A percentile compares a stretch with the other conserved stretches of the same genome.
phyloP scores from a whole-genome alignment of 208 protist species.

The Leishmania guyanensis region DNA sequence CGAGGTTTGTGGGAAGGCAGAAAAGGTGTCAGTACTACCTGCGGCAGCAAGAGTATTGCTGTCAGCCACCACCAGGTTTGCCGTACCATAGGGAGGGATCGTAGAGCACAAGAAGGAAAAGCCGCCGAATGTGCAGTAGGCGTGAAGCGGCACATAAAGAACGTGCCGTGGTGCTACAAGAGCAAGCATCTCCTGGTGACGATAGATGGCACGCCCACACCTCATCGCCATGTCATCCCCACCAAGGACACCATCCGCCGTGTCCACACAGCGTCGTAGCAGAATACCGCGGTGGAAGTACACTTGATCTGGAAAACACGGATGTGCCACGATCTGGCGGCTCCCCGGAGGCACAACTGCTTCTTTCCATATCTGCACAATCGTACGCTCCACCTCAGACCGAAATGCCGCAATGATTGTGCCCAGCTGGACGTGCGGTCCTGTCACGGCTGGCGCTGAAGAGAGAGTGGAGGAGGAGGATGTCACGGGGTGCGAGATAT shows the following conservation, averaged over 20 bases:
- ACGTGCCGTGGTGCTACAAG: conserved; percentile 46
- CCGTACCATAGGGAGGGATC: conserved; percentile 53
- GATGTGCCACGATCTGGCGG: conserved; percentile 28
- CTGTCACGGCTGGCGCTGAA: not conserved
- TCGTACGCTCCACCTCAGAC: conserved; percentile 30
- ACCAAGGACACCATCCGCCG: conserved; percentile 38
- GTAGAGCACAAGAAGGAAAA: conserved; percentile 53
- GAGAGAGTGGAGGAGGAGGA: not conserved
- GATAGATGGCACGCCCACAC: conserved; percentile 22
- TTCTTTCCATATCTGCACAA: conserved; percentile 44
- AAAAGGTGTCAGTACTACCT: not conserved
- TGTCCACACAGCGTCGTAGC: conserved; percentile 57
- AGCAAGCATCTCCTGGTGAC: conserved; percentile 41
- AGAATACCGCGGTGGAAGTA: conserved; percentile 56
- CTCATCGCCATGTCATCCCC: conserved; percentile 51
- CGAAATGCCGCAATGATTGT: conserved; percentile 27
- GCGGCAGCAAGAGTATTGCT: not conserved
- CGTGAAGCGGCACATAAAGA: conserved; percentile 54
- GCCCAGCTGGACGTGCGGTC: not conserved
- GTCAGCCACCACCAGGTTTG: conserved; percentile 14
- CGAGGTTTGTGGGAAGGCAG: not conserved
- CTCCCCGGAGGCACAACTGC: conserved; percentile 32
- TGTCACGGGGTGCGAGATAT: not conserved
- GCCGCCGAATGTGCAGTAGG: conserved; percentile 60
- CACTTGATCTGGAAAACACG: conserved; percentile 19